phyloP scores from a whole-genome alignment of 202 grass and related monocot genomes.

The Eragrostis tef region DNA sequence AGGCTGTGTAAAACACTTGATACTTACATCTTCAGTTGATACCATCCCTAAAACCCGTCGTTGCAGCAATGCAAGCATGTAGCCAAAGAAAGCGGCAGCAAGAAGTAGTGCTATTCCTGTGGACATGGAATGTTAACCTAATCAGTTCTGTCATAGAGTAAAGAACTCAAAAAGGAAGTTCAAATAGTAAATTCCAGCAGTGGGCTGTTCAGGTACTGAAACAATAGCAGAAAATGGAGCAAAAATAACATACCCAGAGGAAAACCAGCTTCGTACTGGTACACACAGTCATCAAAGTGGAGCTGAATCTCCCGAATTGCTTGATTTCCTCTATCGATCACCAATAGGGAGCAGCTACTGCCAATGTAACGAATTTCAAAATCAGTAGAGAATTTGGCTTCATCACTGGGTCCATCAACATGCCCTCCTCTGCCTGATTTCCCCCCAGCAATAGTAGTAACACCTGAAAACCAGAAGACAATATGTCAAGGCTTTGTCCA shows the following conservation, averaged over 20 bases:
- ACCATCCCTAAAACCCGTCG: conserved; percentile 53
- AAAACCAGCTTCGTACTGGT: conserved; percentile 82
- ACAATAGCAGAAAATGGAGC: conserved; percentile 20
- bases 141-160: conserved; percentile 21
- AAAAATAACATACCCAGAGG: conserved; percentile 65
- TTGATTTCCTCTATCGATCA: conserved; percentile 93
- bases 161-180: background rate
- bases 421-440: conserved; percentile 85
- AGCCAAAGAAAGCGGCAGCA: conserved; percentile 88
- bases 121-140: conserved; percentile 11
- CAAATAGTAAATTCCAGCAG: background rate
- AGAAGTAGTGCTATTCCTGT: conserved; percentile 76
- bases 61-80: conserved; percentile 95
- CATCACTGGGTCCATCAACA: conserved; percentile 79
- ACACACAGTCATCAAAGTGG: conserved; percentile 84
- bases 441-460: conserved; percentile 95
- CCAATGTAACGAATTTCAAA: conserved; percentile 91
- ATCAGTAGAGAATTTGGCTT: conserved; percentile 96
- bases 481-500: conserved; percentile 23
- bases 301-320: conserved; percentile 90
- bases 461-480: conserved; percentile 57
- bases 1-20: conserved; percentile 27
- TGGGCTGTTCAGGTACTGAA: conserved; percentile 24
- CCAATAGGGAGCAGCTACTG: conserved; percentile 93
- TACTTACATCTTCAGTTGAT: conserved; percentile 57